Evolutionary conservation across 768 basidiomycete species (phyloP).

Genomic region (Suillus placidus): DNA sequence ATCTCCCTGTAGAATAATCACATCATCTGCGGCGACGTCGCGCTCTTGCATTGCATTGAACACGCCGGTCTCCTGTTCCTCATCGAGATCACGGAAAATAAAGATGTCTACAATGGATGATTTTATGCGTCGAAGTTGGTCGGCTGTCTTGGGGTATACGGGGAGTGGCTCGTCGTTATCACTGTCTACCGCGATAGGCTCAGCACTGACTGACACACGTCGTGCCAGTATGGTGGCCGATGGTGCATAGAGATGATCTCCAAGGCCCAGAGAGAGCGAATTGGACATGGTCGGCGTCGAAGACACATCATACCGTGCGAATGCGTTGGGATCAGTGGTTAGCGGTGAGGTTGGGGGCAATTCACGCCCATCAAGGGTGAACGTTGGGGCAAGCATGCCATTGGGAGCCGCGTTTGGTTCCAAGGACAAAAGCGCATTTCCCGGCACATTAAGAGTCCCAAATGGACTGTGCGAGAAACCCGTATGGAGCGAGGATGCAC

Average conservation of each 20-base stretch:
- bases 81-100: constrained; percentile 94
- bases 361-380: constrained; percentile 61
- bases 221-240: constrained; percentile 83
- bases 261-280: constrained; percentile 44
- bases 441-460: constrained; percentile 78
- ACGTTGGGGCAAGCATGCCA: constrained; percentile 49
- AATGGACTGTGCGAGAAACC: constrained; percentile 69
- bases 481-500: constrained; percentile 55
- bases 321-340: constrained; percentile 48
- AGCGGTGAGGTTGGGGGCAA: constrained; percentile 65
- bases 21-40: constrained; percentile 66
- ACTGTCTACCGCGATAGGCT: constrained; percentile 87
- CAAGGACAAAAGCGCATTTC: constrained; percentile 71
- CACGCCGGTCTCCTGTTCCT: constrained; percentile 92
- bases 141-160: constrained; percentile 73
- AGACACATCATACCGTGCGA: constrained; percentile 52
- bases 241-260: constrained; percentile 73
- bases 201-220: constrained; percentile 93
- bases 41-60: constrained; percentile 95
- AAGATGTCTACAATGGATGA: constrained; percentile 87
- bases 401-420: constrained; percentile 38
- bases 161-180: constrained; percentile 68
- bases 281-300: constrained; percentile 47
- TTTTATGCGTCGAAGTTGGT: constrained; percentile 88
- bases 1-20: constrained; percentile 97